Evolutionary conservation across 306 rosid species (phyloP).

Genomic region (Herpetospermum pedunculosum): DNA sequence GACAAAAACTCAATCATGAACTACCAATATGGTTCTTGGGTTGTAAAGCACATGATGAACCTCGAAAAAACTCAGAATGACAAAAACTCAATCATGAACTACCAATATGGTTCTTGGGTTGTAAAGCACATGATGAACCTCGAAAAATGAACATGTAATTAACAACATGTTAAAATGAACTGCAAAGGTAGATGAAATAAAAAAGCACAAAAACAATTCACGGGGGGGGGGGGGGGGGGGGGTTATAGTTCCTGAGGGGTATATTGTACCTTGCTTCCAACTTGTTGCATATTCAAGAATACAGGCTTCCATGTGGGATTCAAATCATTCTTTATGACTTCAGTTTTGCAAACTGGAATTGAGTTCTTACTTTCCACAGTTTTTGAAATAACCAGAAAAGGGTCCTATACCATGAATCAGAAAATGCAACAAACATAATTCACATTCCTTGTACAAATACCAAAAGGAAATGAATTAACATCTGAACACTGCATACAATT

Average conservation of each 20-base stretch:
- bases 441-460: constrained; percentile 10
- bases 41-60: constrained; percentile 1
- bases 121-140: constrained; percentile 3
- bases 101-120: neutral
- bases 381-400: constrained; percentile 77
- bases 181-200: neutral
- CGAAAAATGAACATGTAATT: too few relatives aligned
- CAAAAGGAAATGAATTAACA: constrained; percentile 8
- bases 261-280: constrained; percentile 81
- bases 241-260: neutral
- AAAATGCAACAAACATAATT: constrained; percentile 9
- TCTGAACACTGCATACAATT: constrained; percentile 51
- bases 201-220: neutral
- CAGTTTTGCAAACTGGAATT: constrained; percentile 89
- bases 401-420: constrained; percentile 55
- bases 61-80: constrained; percentile 1
- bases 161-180: too few relatives aligned
- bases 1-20: neutral
- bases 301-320: constrained; percentile 78
- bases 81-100: neutral
- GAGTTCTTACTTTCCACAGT: constrained; percentile 50
- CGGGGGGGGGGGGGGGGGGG: neutral
- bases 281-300: constrained; percentile 81
- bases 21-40: neutral
- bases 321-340: constrained; percentile 80